Evolutionary conservation across 2,329 filamentous ascomycete genomes (phyloP), one percentile per base, ranked within the genome.

Genomic region (Ophiosphaerella narmari): DNA sequence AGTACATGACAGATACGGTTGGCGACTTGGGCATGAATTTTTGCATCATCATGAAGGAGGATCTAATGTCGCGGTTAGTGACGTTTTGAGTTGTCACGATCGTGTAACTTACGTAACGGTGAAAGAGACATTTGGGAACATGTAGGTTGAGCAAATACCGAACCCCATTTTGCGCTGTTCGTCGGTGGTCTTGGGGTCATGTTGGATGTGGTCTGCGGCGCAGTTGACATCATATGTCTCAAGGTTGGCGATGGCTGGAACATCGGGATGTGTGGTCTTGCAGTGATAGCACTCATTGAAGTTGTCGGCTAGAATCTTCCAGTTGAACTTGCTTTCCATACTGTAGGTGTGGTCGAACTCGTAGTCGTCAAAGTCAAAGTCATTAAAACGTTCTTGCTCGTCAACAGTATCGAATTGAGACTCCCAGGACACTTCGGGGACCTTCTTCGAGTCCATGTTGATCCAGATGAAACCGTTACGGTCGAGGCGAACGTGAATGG

Each of bases 201-300:
- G 68, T 45, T 72, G 64, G 39, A 72, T 67, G 50, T 70, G 65
- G 23, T 65, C 68, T 3, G 59, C 63, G 2, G 53, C 52, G 48
- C 62, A 62, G 46, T 69, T 52, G 24, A 72, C 68, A 31, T 63
- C 60, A 69, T 85, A 86, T 3, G 78, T 78, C 50, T 78, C 77
- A 34, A 86, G 76, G 51, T 86, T 80, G 38, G 82, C 78, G n/a
- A 86, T 75, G 36, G 56, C 60, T 4, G 80, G 76, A 29, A 85
- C 80, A 49, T 83, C 81, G 2, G 84, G 82, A 57, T 86, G 83
- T 2, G 82, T 79, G 1, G 79, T 81, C 43, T 79, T 78, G 73
- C 82, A 86, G 73, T 86, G 83, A 59, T 86, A 87, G 64, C 83
- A 86, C 64, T 84, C 83, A 65, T 87, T 87, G 75, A 85, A 87